phyloP scores from a whole-genome alignment of 768 basidiomycete genomes.

The Boletellus ananas region DNA sequence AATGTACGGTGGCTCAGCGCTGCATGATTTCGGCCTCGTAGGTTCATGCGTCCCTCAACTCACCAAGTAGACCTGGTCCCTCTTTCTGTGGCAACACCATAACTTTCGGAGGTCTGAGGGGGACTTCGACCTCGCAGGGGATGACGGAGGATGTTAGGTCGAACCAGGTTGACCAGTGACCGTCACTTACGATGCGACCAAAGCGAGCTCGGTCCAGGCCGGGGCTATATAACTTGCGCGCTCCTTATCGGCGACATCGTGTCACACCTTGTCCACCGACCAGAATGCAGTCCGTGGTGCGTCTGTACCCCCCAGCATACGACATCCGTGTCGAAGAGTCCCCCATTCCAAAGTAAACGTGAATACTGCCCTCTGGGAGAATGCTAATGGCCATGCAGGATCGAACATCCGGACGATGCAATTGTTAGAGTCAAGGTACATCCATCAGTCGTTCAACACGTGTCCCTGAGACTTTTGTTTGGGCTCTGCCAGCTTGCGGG shows the following conservation, averaged over 20 bases:
- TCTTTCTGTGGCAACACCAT: no score
- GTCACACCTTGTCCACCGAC: not conserved
- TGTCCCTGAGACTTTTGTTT: not conserved
- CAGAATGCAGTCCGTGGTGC: conserved; percentile 34
- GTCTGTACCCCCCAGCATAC: conserved; percentile 65
- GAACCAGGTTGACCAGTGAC: no score
- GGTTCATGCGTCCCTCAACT: no score
- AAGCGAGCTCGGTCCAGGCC: no score
- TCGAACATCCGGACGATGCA: conserved; percentile 71
- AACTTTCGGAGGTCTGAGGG: no score
- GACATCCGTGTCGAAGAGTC: conserved; percentile 68
- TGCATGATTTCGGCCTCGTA: no score
- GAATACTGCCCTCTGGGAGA: not conserved
- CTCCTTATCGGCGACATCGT: not conserved
- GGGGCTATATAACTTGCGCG: no score
- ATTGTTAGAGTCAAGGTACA: conserved; percentile 70
- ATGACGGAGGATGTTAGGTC: no score
- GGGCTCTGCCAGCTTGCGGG: conserved; percentile 48
- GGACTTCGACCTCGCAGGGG: no score
- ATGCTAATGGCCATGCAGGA: conserved; percentile 35
- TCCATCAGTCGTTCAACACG: not conserved
- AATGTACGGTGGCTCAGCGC: no score
- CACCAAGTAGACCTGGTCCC: no score
- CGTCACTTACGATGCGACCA: no score
- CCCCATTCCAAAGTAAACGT: conserved; percentile 51